These are phyloP conservation scores for Waltergamsia citrina DNA, from an alignment of 2,329 filamentous ascomycete genomes.

Conservation along the genomic window DNA sequence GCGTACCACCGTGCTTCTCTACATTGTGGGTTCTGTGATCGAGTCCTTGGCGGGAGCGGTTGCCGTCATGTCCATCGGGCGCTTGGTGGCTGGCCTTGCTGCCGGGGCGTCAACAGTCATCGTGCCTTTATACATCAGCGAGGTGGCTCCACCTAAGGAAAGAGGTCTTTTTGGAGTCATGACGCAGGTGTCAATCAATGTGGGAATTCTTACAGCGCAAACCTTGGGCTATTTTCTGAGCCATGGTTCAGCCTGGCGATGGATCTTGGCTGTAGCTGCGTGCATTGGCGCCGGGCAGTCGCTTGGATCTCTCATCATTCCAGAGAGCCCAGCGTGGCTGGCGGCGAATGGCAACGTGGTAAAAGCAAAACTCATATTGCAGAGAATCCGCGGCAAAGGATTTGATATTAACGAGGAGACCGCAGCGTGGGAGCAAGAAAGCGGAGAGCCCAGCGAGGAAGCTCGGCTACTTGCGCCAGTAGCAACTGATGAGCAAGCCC, in stretches of 20 bases:
- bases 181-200: constrained; percentile 89
- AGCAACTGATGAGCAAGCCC: constrained; percentile 8
- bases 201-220: constrained; percentile 80
- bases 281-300: constrained; percentile 58
- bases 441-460: constrained; percentile 45
- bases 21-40: constrained; percentile 63
- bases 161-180: constrained; percentile 74
- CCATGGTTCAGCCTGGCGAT: constrained; percentile 68
- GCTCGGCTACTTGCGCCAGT: constrained; percentile 52
- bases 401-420: constrained; percentile 68
- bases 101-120: constrained; percentile 88
- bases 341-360: constrained; percentile 55
- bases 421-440: constrained; percentile 42
- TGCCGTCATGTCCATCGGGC: constrained; percentile 58
- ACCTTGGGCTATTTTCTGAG: constrained; percentile 82
- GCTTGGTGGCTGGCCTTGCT: constrained; percentile 72
- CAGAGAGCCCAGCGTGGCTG: constrained; percentile 84
- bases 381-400: constrained; percentile 63
- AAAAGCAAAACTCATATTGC: constrained; percentile 58
- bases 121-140: constrained; percentile 88
- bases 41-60: constrained; percentile 66
- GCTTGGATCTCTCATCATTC: constrained; percentile 62
- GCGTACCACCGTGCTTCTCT: constrained; percentile 68
- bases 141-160: constrained; percentile 67
- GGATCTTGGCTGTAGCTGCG: constrained; percentile 69